Base-by-base conservation (phyloP, 2,329 filamentous ascomycete genomes). In the Penicillium sp. region DNA sequence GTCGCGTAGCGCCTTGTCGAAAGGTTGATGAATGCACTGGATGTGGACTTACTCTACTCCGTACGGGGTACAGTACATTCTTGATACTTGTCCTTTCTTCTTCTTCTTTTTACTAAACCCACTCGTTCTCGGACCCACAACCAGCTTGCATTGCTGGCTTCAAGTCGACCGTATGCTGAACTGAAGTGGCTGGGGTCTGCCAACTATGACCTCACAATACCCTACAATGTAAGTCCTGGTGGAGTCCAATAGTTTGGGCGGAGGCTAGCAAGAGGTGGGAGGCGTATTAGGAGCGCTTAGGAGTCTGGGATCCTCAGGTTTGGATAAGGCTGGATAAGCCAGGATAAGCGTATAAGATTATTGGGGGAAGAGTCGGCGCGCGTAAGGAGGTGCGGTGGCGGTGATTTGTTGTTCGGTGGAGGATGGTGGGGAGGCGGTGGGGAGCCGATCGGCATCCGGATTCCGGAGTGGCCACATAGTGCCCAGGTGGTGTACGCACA, bases 1-100 rank as follows among this genome's bases (percentile, higher is more conserved):
- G 90, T 92, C 0, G 87, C 88, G 91, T 86, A 65, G 89, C 89
- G 0, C 90, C 90, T 0, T 90, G 93, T 69, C 79, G 88, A 4
- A 77, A 77, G 7, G 73, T 93, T 10, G 87, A 93, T 67, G 4
- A 79, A 83, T 59, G 83, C 75, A 0, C 77, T 91, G 0, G 88
- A 82, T 1, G 87, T 88, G 0, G 90, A 93, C 67, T 87, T 92
- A 59, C 62, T 61, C 16, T 13, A 28, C 10, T 10, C 5, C 24
- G 5, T 28, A 10, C 10, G 24, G 5, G 5, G 24, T 5, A 28
- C 24, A 5, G 24, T 5, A 28, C 10, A 28, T 10, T 28, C 5
- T 5, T 5, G 24, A 10, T 28, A 28, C 24, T 7, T 11, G 16
- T 23, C 16, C 33, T 34, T 34, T 19, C 18, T 19, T 28, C 24